Evolutionary conservation across 2,329 filamentous ascomycete genomes (phyloP).

Genomic region (Pseudohalonectria lignicola): DNA sequence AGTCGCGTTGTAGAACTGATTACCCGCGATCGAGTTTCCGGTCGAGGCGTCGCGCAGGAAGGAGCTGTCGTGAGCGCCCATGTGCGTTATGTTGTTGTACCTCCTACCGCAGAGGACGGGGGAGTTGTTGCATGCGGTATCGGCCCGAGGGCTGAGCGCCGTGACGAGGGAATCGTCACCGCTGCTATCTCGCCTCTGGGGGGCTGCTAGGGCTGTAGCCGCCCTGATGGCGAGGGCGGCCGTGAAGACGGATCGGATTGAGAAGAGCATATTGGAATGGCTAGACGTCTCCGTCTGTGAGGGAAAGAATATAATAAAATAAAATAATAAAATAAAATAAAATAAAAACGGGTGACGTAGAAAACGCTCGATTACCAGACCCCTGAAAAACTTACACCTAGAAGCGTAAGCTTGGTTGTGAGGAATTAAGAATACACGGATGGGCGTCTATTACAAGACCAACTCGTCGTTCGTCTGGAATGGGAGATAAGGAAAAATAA

Average conservation of each 20-base stretch:
- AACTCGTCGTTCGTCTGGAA: too few species aligned
- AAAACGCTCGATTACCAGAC: too few species aligned
- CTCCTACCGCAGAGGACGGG: conserved; percentile 57
- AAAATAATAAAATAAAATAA: too few species aligned
- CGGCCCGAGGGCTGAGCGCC: background rate
- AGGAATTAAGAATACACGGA: too few species aligned
- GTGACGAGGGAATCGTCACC: too few species aligned
- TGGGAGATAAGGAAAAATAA: background rate
- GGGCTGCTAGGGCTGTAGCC: background rate
- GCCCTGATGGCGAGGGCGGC: conserved; percentile 1
- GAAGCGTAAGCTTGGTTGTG: too few species aligned
- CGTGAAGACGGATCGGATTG: background rate
- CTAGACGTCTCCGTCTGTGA: too few species aligned
- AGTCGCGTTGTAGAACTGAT: conserved; percentile 66
- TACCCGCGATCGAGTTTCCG: conserved; percentile 51
- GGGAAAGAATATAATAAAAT: too few species aligned
- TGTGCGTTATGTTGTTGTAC: conserved; percentile 68
- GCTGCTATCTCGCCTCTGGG: too few species aligned
- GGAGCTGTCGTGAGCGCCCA: conserved; percentile 65
- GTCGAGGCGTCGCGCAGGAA: conserved; percentile 58
- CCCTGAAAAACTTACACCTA: too few species aligned
- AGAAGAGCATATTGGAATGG: background rate
- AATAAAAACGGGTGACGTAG: too few species aligned
- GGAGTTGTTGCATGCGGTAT: conserved; percentile 66
- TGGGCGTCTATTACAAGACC: too few species aligned